Evolutionary conservation across 495 filamentous ascomycete species (phyloP), one percentile per base, ranked within the genome.

Genomic region (Penicillium turbatum): DNA sequence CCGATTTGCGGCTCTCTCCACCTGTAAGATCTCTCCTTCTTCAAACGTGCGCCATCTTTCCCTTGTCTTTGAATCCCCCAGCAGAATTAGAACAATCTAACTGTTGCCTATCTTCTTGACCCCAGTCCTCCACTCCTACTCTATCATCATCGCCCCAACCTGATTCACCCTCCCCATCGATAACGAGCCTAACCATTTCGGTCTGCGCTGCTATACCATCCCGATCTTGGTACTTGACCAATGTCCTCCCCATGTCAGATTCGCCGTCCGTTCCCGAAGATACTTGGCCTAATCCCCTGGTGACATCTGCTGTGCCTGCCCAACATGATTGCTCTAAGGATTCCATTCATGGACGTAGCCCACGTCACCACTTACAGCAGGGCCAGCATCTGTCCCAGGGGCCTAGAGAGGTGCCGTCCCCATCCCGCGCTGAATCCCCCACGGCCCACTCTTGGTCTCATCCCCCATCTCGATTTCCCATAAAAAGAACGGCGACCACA

Each of bases 211-310:
- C 61, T 62, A 47, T 61, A 62, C 64, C 54, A 53, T 65, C 62
- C 63, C 63, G 57, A 63, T 61, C 54, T 64, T 24, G n/a, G 64
- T 55, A 37, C 62, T 61, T 73, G 69, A 76, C 76, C 76, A 76
- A 80, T 81, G 78, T 76, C 64, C 68, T 72, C 67, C 70, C 68
- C 78, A 81, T 81, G 78, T 81, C 78, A 79, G 79, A 66, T 31
- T 66, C 73, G 70, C 67, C 70, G 69, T 67, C 69, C 69, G 75
- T 70, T 68, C 63, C 76, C 67, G 71, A 72, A 65, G 61, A 75
- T 61, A 66, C 69, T 67, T 66, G 67, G 71, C 72, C 72, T 69
- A 65, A 63, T 67, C 65, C 72, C 67, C 67, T 72, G 76, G 70
- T 79, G 73, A 78, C 76, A 72, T 68, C 71, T 76, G 72, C 64